Percentiles rank a stretch among this genome's conserved stretches.
phyloP scores from a whole-genome alignment of 257 asterid genomes.

The Asclepias syriaca region DNA sequence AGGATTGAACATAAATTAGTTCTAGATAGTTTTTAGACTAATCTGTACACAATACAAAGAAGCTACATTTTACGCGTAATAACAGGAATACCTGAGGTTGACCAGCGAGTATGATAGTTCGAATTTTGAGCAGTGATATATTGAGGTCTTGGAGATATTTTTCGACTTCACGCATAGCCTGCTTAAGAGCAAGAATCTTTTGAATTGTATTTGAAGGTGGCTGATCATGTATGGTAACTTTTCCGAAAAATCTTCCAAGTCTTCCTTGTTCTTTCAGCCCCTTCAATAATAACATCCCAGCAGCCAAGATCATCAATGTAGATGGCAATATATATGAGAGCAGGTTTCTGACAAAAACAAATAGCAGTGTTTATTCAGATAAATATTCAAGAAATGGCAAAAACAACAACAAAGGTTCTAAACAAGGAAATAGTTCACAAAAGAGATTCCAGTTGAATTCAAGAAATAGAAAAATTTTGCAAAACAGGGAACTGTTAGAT shows the following conservation, averaged over 20 bases:
- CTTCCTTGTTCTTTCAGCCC: slow-evolving; percentile 98
- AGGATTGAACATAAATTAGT: background rate
- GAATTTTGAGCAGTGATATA: slow-evolving; percentile 71
- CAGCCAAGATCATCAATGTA: slow-evolving; percentile 65
- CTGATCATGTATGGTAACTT: slow-evolving; percentile 83
- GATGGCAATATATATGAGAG: slow-evolving; percentile 62
- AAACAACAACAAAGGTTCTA: background rate
- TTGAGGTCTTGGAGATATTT: slow-evolving; percentile 75
- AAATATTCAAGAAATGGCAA: background rate
- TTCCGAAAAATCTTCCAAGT: slow-evolving; percentile 87
- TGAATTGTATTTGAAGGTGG: slow-evolving; percentile 93
- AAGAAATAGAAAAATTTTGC: background rate
- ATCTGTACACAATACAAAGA: background rate
- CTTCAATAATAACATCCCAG: slow-evolving; percentile 71
- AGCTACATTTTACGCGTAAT: background rate
- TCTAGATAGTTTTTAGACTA: background rate
- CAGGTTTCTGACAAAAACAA: slow-evolving; percentile 61
- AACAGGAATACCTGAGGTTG: slow-evolving; percentile 69
- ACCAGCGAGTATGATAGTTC: slow-evolving; percentile 80
- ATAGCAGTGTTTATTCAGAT: slow-evolving; percentile 3
- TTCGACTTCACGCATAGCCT: slow-evolving; percentile 89
- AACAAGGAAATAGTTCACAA: background rate
- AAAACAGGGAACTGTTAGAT: background rate
- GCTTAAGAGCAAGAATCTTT: slow-evolving; percentile 83
- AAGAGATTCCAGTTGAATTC: background rate